phyloP scores from a whole-genome alignment of 805 yeast species.

The Cyberlindnera maclurae region DNA sequence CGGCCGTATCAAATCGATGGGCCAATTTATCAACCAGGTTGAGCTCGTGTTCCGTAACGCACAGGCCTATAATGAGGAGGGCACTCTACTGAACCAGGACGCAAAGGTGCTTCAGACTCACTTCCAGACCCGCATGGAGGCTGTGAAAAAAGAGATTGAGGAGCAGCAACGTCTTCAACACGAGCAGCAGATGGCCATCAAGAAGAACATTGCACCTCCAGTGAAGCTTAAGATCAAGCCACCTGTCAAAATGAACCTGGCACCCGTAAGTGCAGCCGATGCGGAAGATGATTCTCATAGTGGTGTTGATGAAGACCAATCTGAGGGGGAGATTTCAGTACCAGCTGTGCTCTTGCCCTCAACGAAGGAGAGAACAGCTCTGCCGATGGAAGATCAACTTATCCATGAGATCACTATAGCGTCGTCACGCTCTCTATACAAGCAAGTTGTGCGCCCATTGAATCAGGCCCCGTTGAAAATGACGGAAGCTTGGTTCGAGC shows the following conservation, averaged over 20 bases:
- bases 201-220: conserved; percentile 5
- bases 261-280: conserved; percentile 1
- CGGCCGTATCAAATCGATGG: conserved; percentile 47
- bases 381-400: conserved; percentile 17
- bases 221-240: conserved; percentile 11
- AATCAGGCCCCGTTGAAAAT: conserved; percentile 14
- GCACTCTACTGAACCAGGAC: conserved; percentile 64
- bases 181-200: conserved; percentile 6
- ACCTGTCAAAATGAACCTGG: conserved; percentile 5
- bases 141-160: conserved; percentile 16
- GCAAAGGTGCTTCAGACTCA: conserved; percentile 52
- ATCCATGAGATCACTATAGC: conserved; percentile 25
- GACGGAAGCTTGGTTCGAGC: conserved; percentile 30
- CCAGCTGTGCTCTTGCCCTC: conserved; percentile 8
- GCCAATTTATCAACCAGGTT: conserved; percentile 52
- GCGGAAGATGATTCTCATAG: conserved; percentile 6
- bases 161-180: conserved; percentile 7
- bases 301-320: conserved; percentile 1
- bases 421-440: conserved; percentile 25
- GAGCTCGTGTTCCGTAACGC: conserved; percentile 73
- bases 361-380: conserved; percentile 5
- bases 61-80: conserved; percentile 65
- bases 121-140: conserved; percentile 36
- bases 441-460: conserved; percentile 21
- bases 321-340: no score